Conservation (phyloP, 2,329 filamentous ascomycete genomes). For the Plenodomus tracheiphilus region DNA sequence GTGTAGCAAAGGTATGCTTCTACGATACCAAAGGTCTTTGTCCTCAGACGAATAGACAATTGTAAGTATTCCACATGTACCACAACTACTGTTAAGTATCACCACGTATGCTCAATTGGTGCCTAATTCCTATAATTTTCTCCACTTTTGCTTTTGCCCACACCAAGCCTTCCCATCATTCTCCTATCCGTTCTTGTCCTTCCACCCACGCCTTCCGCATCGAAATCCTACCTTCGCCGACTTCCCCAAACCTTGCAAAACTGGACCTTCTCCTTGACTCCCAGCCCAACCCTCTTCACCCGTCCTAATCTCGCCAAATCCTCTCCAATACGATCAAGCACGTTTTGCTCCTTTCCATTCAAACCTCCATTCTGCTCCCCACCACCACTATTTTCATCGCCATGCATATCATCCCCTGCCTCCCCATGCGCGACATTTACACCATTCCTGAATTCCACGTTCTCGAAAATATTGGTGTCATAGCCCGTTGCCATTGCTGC, state of each 20-base stretch:
- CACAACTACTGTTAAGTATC: too few species aligned
- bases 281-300: conserved; percentile 85
- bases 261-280: conserved; percentile 76
- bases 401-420: conserved; percentile 21
- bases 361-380: conserved; percentile 9
- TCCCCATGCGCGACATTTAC: conserved; percentile 12
- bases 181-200: too few species aligned
- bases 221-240: conserved; percentile 32
- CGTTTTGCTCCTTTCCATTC: conserved; percentile 60
- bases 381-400: conserved; percentile 8
- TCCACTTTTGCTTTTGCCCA: too few species aligned
- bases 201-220: too few species aligned
- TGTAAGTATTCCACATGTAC: too few species aligned
- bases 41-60: too few species aligned
- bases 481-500: conserved; percentile 27
- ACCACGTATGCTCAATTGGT: too few species aligned
- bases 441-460: conserved; percentile 27
- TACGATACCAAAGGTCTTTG: too few species aligned
- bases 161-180: too few species aligned
- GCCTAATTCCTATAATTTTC: too few species aligned
- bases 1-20: too few species aligned
- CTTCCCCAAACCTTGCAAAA: conserved; percentile 75
- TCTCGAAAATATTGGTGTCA: conserved; percentile 40
- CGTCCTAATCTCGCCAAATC: conserved; percentile 83
- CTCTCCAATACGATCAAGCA: conserved; percentile 81